Evolutionary conservation across 75 land plant species (phyloP).

Genomic region (Isoetes taiwanensis): DNA sequence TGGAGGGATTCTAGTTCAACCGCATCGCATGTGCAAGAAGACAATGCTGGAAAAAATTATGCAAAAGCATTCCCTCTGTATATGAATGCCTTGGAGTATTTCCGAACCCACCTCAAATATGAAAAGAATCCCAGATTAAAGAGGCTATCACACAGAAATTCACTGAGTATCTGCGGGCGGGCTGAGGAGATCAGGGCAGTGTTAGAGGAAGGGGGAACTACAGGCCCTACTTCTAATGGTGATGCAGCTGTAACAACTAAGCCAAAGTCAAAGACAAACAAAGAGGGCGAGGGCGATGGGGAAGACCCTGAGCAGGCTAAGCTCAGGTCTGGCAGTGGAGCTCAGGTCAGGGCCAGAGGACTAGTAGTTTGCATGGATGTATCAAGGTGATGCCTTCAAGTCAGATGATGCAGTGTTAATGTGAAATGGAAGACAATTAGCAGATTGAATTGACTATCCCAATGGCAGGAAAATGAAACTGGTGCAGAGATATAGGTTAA

Average conservation of each 20-base stretch:
- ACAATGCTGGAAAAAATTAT: constrained; percentile 97
- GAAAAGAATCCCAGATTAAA: constrained; percentile 99
- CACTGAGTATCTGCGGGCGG: constrained; percentile 80
- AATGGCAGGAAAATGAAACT: no score
- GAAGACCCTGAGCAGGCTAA: constrained; percentile 89
- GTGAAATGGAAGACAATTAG: no score
- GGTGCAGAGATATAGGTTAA: no score
- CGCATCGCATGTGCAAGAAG: constrained; percentile 91
- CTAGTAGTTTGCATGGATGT: no score
- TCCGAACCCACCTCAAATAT: constrained; percentile 90
- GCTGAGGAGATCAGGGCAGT: constrained; percentile 98
- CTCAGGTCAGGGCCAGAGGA: no score
- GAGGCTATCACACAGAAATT: constrained; percentile 95
- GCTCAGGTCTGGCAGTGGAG: constrained; percentile 79
- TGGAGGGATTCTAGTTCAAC: no score
- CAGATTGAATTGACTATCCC: no score
- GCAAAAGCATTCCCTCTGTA: constrained; percentile 90
- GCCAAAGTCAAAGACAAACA: constrained; percentile 67
- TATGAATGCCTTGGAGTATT: constrained; percentile 98
- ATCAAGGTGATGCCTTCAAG: no score
- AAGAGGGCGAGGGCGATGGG: no score
- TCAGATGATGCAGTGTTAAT: no score
- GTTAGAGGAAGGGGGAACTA: constrained; percentile 53
- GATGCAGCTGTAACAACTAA: constrained; percentile 77
- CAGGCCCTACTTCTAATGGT: constrained; percentile 44